Percentiles rank a stretch among this genome's conserved stretches.
Conservation (phyloP, 768 basidiomycete species). For the Lentinula lateritia region DNA sequence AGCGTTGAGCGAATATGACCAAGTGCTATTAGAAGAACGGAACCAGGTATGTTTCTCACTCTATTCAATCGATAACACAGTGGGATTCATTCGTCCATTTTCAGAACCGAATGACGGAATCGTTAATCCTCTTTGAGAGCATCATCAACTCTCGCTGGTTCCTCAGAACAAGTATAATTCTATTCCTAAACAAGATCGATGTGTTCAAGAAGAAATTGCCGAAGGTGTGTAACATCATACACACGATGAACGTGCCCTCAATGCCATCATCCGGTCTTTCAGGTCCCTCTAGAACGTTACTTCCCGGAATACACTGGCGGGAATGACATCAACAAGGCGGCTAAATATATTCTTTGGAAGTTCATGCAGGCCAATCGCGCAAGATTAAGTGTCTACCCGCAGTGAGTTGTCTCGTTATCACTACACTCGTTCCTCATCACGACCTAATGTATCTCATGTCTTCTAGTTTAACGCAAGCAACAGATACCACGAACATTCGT, state of each 20-base stretch:
- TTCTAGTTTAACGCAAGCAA: constrained; percentile 70
- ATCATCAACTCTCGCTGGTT: constrained; percentile 83
- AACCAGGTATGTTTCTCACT: constrained; percentile 40
- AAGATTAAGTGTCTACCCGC: constrained; percentile 83
- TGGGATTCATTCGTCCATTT: neutral
- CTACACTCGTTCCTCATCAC: neutral
- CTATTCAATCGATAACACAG: constrained; percentile 1
- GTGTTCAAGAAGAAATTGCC: constrained; percentile 67
- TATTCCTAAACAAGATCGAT: constrained; percentile 71
- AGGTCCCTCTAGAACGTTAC: constrained; percentile 65
- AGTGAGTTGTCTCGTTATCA: constrained; percentile 42
- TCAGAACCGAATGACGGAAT: constrained; percentile 75
- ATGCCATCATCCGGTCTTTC: neutral
- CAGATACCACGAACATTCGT: constrained; percentile 75
- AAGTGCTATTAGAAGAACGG: constrained; percentile 63
- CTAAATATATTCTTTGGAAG: constrained; percentile 91
- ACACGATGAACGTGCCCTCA: neutral
- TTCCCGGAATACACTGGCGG: constrained; percentile 91
- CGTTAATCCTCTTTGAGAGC: constrained; percentile 67
- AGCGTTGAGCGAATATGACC: constrained; percentile 71
- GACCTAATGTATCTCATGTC: neutral
- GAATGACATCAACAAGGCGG: constrained; percentile 87
- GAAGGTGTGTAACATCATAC: constrained; percentile 11
- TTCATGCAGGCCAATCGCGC: constrained; percentile 92
- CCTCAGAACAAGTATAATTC: constrained; percentile 56